Evolutionary conservation across 192 early-diverging fungal species (phyloP), one percentile per base, ranked within the genome.

Genomic region (Coemansia sp.): DNA sequence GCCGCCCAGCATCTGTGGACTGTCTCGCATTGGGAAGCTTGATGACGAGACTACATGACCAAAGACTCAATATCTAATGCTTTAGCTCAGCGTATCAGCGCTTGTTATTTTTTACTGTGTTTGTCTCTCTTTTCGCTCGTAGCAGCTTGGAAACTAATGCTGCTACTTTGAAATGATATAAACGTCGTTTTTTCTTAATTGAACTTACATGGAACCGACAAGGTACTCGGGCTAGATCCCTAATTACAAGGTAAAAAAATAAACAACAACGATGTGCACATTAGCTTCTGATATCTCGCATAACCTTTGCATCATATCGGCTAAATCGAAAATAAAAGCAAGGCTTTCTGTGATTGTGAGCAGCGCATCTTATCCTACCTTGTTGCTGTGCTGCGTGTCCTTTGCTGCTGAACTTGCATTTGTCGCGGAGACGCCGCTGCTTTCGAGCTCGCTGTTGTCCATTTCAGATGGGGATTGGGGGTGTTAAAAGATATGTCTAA

Each of bases 21-120:
- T 81, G 56, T 73, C 72, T 48, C 57, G 60, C 73, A 76, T 72
- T 49, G 78, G 73, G 22, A 81, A 81, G 38, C 31, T 68, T 20
- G 52, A 58, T 11, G 56, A 30, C n/a, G 56, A 36, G 7, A 5
- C 56, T 36, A 38, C 42, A 45, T 7, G 42, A 11, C 12, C 12
- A 11, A 2, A 45, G 3, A 14, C 42, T 11, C 42, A 45, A n/a
- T n/a, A n/a, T n/a, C n/a, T n/a, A 11, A 45, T 45, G 3, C 42
- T 2, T 45, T 45, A 45, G 42, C 42, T 16, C 16, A 12, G 12
- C 5, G 16, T 45, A 14, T 45, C 42, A 14, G 16, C 5, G 2
- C 3, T 12, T 3, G 8, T 45, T 7, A 7, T 45, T 45, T 2
- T 52, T 25, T 25, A 8, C 3, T 22, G 51, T 52, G 16, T 11